phyloP scores from a whole-genome alignment of 2,329 filamentous ascomycete species.

The Magnaporthiopsis rhizophila region DNA sequence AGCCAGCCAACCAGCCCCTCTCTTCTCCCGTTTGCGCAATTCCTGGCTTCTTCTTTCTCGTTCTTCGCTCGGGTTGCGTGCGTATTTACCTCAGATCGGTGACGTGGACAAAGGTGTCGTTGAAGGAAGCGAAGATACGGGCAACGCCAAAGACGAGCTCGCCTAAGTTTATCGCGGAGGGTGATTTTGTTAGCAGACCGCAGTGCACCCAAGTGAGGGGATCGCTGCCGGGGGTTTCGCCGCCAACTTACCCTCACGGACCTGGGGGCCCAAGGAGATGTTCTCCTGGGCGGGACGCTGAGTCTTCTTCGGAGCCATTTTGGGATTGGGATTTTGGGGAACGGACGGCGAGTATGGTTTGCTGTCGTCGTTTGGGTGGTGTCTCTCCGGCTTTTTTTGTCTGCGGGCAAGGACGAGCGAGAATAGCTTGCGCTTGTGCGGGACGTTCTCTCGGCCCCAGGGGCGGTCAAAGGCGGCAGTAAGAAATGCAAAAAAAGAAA shows the following conservation, averaged over 20 bases:
- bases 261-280: conserved; percentile 94
- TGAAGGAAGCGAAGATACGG: conserved; percentile 95
- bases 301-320: conserved; percentile 93
- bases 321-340: too few relatives aligned
- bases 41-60: conserved; percentile 10
- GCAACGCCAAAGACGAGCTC: conserved; percentile 97
- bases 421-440: not conserved
- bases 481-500: conserved; percentile 8
- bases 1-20: not conserved
- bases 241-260: conserved; percentile 71
- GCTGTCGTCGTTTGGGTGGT: conserved; percentile 17
- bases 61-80: conserved; percentile 10
- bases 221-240: not conserved
- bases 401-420: not conserved
- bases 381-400: not conserved
- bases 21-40: conserved; percentile 7
- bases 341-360: too few relatives aligned
- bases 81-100: conserved; percentile 86
- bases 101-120: conserved; percentile 94
- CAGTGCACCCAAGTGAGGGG: not conserved
- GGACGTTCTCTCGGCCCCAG: not conserved
- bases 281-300: conserved; percentile 85
- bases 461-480: not conserved
- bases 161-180: conserved; percentile 43
- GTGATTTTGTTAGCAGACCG: not conserved